Base-by-base conservation (phyloP, 495 filamentous ascomycete genomes). In the Amniculicola lignicola region DNA sequence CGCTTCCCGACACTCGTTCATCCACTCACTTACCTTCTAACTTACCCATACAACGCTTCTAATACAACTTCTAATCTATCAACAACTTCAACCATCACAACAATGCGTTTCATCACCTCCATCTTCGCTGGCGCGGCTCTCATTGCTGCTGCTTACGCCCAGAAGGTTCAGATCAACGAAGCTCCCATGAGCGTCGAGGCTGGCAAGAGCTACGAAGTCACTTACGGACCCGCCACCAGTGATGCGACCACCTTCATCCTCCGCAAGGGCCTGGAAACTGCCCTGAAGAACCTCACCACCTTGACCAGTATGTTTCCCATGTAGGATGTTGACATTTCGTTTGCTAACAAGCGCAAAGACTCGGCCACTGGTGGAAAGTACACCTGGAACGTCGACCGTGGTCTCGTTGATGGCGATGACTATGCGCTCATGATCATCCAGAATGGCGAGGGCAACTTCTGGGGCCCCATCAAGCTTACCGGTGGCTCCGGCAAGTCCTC, bases 341-440 rank as follows among this genome's bases (percentile, higher is more conserved):
- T 38, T 37, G 19, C 51, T 49, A 31, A 50, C 48, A 28, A 3
- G 25, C 23, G 4, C 22, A 31, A 38, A 54, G 55, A 22, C 9
- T 12, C 27, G 29, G 66, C 62, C 14, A 54, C 51, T 33, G 43
- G 55, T 39, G 63, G 65, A 15, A 25, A 31, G 19, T 70, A 53
- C 60, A 60, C 54, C 37, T 70, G 64, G 63, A 66, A 47, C 35
- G 54, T 63, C 7, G 42, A 50, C 31, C 45, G 51, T 4, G 55
- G 51, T 18, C 36, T 73, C 15, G 51, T 61, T 11, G 54, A 62
- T 36, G 70, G 55, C 37, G 38, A n/a, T 21, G 56, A 67, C 49
- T 68, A 70, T 38, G 66, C 67, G 18, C 60, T 73, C 18, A 54
- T 67, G 52, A 67, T 72, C 57, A 59, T 27, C 10, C 72, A 73